Evolutionary conservation across 2,329 filamentous ascomycete genomes (phyloP), one percentile per base, ranked within the genome.

Genomic region (Arthroderma sp.): DNA sequence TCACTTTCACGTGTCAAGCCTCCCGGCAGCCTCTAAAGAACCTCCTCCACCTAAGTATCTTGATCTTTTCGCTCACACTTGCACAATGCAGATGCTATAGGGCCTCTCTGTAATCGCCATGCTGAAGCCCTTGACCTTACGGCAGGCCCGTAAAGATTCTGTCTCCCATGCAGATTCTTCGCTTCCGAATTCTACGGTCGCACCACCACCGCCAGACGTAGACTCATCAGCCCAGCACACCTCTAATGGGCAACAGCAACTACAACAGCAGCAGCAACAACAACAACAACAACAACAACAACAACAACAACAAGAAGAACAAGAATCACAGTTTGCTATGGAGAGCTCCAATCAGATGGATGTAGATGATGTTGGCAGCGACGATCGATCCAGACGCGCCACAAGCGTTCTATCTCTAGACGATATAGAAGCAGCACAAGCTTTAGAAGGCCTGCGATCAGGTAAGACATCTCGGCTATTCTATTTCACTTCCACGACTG

Each of bases 361-460:
- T 28, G 51, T 65, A 37, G 66, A 68, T 45, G 57, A 56, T 42
- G 53, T 54, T 47, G 51, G 51, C 27, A 55, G 56, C 27, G 62
- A 66, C 40, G 63, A 66, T 49, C 63, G 67, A 41, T 61, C 61
- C 48, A 63, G 58, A 53, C 64, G 66, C 50, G 66, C 62, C 34
- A 63, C 63, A 46, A 69, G 68, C 53, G 66, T 68, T 34, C 54
- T 70, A 42, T 71, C 68, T 32, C 66, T 69, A 58, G 68, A 71
- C 51, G 68, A 71, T 49, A 61, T 71, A 41, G 67, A 71, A 52
- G 83, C 83, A 27, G 83, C 83, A 29, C 82, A 87, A 62, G 83
- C 83, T 5, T 67, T 88, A 9, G 82, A 83, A 40, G 81, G 85
- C 53, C 70, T 88, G 48, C 74, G 80, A 64, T 79, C 82, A 55